A percentile compares a stretch with the other conserved stretches of the same genome.
Evolutionary conservation across 331 rosid genomes (phyloP).

Genomic region (Pyrus hybrid): DNA sequence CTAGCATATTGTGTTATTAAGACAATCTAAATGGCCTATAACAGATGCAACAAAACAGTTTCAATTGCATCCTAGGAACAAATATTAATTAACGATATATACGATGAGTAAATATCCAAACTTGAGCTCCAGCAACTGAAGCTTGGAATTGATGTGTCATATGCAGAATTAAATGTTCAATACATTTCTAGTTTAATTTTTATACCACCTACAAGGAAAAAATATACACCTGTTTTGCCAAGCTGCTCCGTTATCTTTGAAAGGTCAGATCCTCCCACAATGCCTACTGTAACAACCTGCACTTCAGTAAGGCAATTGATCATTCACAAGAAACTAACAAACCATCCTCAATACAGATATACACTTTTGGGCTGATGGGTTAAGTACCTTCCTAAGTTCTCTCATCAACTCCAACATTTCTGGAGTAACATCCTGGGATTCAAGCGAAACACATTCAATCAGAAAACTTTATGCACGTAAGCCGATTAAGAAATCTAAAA

Average conservation of each 20-base stretch:
- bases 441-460: background rate
- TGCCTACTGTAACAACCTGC: slow-evolving; percentile 79
- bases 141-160: background rate
- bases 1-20: background rate
- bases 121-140: background rate
- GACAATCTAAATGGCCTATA: background rate
- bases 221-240: slow-evolving; percentile 58
- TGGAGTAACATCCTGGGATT: slow-evolving; percentile 45
- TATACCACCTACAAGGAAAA: background rate
- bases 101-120: background rate
- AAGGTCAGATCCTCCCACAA: slow-evolving; percentile 96
- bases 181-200: background rate
- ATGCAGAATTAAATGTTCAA: background rate
- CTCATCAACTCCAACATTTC: slow-evolving; percentile 57
- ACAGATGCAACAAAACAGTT: background rate
- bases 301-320: background rate
- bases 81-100: too few relatives aligned
- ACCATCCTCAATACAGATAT: background rate
- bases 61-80: background rate
- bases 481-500: background rate
- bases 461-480: background rate
- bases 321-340: background rate
- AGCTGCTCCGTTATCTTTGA: slow-evolving; percentile 88
- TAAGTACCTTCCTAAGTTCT: slow-evolving; percentile 57
- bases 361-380: background rate